phyloP scores from a whole-genome alignment of 73 alveolate genomes.

The Durusdinium trenchii region DNA sequence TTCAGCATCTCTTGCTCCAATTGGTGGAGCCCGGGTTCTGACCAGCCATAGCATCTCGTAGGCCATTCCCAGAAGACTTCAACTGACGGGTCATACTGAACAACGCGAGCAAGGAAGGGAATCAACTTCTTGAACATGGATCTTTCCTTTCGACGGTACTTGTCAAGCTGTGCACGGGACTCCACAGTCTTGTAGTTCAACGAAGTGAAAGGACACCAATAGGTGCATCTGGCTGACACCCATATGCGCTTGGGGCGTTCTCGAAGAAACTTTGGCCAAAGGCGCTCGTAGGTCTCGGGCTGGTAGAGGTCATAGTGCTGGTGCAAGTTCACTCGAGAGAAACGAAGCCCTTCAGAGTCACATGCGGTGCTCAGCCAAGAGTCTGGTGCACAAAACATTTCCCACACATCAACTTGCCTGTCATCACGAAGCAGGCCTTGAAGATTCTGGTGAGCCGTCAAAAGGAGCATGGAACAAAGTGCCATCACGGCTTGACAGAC shows the following conservation, averaged over 20 bases:
- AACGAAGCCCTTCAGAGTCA: background rate
- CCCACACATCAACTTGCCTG: background rate
- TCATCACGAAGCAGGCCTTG: background rate
- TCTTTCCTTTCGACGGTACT: background rate
- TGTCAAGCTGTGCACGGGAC: background rate
- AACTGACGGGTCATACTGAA: background rate
- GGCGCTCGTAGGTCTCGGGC: background rate
- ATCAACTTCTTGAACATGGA: background rate
- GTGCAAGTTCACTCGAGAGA: background rate
- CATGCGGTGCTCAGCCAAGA: background rate
- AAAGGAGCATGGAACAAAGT: background rate
- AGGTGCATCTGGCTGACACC: background rate
- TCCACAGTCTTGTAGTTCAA: background rate
- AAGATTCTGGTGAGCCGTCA: background rate
- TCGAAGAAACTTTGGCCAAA: background rate
- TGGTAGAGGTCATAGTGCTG: background rate
- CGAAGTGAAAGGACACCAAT: background rate
- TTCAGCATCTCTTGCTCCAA: background rate
- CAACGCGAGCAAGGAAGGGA: background rate
- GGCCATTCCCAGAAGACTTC: constrained; percentile 59
- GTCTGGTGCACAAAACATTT: background rate
- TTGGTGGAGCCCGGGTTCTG: background rate
- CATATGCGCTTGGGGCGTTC: background rate
- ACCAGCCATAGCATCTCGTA: background rate
- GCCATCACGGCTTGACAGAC: no score